phyloP scores from a whole-genome alignment of 371 early-diverging fungal species.

The Entomophthora muscae region DNA sequence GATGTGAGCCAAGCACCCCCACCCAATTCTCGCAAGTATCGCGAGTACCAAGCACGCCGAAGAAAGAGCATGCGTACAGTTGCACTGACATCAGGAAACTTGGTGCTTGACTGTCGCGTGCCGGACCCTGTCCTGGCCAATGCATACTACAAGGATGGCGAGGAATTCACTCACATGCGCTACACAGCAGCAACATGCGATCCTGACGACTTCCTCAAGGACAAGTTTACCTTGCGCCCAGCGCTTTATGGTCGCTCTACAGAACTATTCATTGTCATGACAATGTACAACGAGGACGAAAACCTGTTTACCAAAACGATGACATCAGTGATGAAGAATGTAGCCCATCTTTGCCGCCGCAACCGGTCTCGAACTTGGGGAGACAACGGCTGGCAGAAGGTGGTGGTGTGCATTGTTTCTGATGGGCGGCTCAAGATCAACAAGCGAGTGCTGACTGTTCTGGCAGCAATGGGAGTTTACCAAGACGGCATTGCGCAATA shows the following conservation, averaged over 20 bases:
- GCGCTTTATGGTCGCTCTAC: constrained; percentile 25
- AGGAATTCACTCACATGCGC: constrained; percentile 44
- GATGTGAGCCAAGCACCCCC: constrained; percentile 20
- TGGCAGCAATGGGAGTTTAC: constrained; percentile 46
- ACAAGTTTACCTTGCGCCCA: constrained; percentile 26
- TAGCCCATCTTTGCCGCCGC: constrained; percentile 49
- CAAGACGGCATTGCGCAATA: constrained; percentile 50
- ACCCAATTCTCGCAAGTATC: constrained; percentile 22
- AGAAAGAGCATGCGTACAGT: constrained; percentile 23
- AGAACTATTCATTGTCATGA: constrained; percentile 43
- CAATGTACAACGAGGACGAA: constrained; percentile 49
- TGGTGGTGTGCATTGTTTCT: constrained; percentile 64
- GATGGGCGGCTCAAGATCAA: constrained; percentile 59
- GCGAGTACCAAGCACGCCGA: constrained; percentile 31
- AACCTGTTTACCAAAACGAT: constrained; percentile 49
- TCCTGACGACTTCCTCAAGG: constrained; percentile 27
- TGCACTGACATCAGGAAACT: constrained; percentile 25
- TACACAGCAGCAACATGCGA: constrained; percentile 52
- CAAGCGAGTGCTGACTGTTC: constrained; percentile 27
- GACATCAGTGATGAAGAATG: constrained; percentile 65
- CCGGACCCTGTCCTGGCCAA: constrained; percentile 21
- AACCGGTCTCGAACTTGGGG: constrained; percentile 43
- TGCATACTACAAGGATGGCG: constrained; percentile 19
- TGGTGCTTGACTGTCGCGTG: constrained; percentile 29
- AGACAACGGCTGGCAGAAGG: constrained; percentile 60